Evolutionary conservation across 441 rosid genomes (phyloP).

Genomic region (Pelargonium australe): DNA sequence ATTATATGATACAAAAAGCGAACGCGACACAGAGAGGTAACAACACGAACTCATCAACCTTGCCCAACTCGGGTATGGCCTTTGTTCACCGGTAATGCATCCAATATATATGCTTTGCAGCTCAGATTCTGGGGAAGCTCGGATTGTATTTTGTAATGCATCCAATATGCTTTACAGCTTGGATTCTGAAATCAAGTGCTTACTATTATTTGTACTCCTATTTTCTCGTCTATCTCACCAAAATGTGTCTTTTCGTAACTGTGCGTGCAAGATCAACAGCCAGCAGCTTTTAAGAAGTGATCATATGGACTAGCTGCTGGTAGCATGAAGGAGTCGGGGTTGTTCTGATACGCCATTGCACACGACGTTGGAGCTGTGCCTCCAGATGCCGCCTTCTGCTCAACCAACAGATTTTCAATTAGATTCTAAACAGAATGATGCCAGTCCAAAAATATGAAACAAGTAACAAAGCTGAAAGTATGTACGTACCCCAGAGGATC

Average conservation of each 20-base stretch:
- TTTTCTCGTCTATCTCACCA: conserved; percentile 1
- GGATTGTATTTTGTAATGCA: no score
- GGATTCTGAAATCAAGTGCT: background rate
- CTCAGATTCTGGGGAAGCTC: no score
- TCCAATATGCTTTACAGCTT: no score
- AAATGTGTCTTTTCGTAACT: background rate
- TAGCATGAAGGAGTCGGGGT: conserved; percentile 43
- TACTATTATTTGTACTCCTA: conserved; percentile 1
- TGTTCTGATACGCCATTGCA: conserved; percentile 46
- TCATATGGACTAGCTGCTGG: conserved; percentile 87
- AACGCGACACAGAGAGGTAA: no score
- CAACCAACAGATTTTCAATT: conserved; percentile 28
- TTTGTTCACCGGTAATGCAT: no score
- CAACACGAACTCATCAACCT: no score
- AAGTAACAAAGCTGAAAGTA: background rate
- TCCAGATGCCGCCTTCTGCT: conserved; percentile 20
- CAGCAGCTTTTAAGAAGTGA: conserved; percentile 90
- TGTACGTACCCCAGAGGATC: conserved; percentile 12
- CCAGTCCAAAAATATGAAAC: background rate
- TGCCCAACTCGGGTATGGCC: no score
- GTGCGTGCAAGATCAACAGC: conserved; percentile 44
- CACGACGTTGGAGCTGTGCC: conserved; percentile 25
- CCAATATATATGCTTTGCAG: no score
- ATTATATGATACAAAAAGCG: no score
- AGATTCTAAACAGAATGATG: background rate